Percentiles rank a stretch among this genome's conserved stretches.
Conservation (phyloP, 495 filamentous ascomycete genomes). For the Friedmanniomyces endolithicus region DNA sequence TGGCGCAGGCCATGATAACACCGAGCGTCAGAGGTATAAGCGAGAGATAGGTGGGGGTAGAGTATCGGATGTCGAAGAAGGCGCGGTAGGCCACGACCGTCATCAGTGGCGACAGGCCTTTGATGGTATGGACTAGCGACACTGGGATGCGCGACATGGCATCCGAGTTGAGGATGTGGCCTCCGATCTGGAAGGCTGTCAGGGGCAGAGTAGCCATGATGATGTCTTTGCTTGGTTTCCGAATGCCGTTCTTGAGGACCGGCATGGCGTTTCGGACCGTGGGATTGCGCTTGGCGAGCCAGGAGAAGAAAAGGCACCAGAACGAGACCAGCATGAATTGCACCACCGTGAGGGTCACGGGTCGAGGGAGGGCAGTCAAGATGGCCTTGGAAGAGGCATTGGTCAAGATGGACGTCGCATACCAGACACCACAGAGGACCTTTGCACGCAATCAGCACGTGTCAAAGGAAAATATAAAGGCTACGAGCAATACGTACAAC, state of each 20-base stretch:
- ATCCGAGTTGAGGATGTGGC: slow-evolving; percentile 85
- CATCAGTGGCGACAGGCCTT: slow-evolving; percentile 94
- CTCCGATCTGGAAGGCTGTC: slow-evolving; percentile 82
- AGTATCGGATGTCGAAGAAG: slow-evolving; percentile 78
- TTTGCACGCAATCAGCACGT: slow-evolving; percentile 27
- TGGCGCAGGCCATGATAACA: slow-evolving; percentile 90
- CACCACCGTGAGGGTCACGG: slow-evolving; percentile 83
- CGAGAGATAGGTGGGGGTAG: slow-evolving; percentile 78
- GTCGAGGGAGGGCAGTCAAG: slow-evolving; percentile 81
- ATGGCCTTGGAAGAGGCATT: slow-evolving; percentile 98
- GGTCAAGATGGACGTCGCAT: slow-evolving; percentile 82
- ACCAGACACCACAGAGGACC: slow-evolving; percentile 80
- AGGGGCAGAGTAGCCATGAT: slow-evolving; percentile 79
- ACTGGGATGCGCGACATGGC: slow-evolving; percentile 91
- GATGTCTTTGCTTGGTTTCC: slow-evolving; percentile 68
- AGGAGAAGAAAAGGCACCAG: slow-evolving; percentile 72
- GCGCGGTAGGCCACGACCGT: slow-evolving; percentile 89
- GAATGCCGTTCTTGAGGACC: slow-evolving; percentile 68
- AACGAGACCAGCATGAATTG: slow-evolving; percentile 90
- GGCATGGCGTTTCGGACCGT: slow-evolving; percentile 54
- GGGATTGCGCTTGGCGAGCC: slow-evolving; percentile 57
- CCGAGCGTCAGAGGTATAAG: slow-evolving; percentile 83
- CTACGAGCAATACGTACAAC: slow-evolving; percentile 49
- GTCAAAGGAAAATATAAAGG: background rate
- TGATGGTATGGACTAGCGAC: slow-evolving; percentile 95